phyloP scores from a whole-genome alignment of 2,329 filamentous ascomycete genomes.

The Emergomyces africanus region DNA sequence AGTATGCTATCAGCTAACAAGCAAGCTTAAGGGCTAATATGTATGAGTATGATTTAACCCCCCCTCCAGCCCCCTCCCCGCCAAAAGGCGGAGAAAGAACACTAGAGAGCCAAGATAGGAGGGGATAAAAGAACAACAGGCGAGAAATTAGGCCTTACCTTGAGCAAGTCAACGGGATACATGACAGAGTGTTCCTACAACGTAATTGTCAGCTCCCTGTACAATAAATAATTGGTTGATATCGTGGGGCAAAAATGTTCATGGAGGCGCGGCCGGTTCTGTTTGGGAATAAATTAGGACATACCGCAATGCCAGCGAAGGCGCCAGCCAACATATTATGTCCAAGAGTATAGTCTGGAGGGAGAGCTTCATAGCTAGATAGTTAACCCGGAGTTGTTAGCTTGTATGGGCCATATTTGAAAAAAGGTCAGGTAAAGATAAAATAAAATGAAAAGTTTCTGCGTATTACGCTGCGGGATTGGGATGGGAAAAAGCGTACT shows the following conservation, averaged over 20 bases:
- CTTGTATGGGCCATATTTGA: background rate
- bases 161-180: conserved; percentile 97
- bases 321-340: conserved; percentile 96
- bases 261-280: no score
- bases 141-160: conserved; percentile 46
- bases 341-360: conserved; percentile 82
- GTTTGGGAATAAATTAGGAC: no score
- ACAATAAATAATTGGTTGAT: background rate
- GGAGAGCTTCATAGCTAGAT: conserved; percentile 74
- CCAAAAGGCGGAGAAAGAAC: no score
- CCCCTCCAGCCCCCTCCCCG: no score
- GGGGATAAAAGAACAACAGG: background rate
- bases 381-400: background rate
- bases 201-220: conserved; percentile 11
- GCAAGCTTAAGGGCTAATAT: no score
- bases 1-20: no score
- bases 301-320: conserved; percentile 89
- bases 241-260: background rate
- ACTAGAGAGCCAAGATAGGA: no score
- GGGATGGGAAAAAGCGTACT: conserved; percentile 24
- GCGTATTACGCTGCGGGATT: background rate
- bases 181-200: conserved; percentile 89
- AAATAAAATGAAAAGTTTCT: background rate
- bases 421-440: background rate
- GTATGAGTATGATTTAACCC: no score